Evolutionary conservation across 2,329 filamentous ascomycete genomes (phyloP), one percentile per base, ranked within the genome.

Genomic region (Trichoderma simmonsii): DNA sequence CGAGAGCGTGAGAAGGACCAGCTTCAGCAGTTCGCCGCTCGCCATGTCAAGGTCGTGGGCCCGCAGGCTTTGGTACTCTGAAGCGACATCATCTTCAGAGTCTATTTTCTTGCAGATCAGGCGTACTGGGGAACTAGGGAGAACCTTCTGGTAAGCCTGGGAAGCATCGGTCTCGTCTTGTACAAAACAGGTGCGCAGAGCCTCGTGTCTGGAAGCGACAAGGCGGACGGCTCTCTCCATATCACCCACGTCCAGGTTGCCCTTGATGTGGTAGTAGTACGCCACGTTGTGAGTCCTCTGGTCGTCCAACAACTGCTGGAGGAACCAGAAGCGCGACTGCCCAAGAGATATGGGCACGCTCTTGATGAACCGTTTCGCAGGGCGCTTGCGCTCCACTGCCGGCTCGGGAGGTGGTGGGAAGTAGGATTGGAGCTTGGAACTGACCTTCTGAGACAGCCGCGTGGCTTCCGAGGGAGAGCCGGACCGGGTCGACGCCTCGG

Each of bases 251-350:
- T 73, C 67, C 0, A 86, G 48, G 3, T 61, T 67, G 0, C 84
- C 84, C 0, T 56, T 75, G 3, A 86, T 56, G 2, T 77, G 72
- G 68, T 79, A 77, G 0, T 64, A 75, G 1, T 79, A 73, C 1
- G 82, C 79, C 34, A 82, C 77, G 73, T 87, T 87, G 72, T 80
- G 82, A 2, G 81, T 80, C 0, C 80, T 82, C 8, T 77, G 77
- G 61, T 85, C 80, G 8, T 82, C 72, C 3, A 84, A 30, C 4
- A 76, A 77, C 7, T 76, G 71, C 4, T 74, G 72, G 0, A 82
- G 72, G 71, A 84, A 83, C 82, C 82, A 86, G 73, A 85, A 83
- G 0, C 82, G 76, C 0, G 80, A 77, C 73, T 86, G 84, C 8
- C 76, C 80, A n/a, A 78, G 78, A 3, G 83, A 84, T 72, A 85